phyloP scores from a whole-genome alignment of 2,329 filamentous ascomycete species.

The Kalaharituber pfeilii region DNA sequence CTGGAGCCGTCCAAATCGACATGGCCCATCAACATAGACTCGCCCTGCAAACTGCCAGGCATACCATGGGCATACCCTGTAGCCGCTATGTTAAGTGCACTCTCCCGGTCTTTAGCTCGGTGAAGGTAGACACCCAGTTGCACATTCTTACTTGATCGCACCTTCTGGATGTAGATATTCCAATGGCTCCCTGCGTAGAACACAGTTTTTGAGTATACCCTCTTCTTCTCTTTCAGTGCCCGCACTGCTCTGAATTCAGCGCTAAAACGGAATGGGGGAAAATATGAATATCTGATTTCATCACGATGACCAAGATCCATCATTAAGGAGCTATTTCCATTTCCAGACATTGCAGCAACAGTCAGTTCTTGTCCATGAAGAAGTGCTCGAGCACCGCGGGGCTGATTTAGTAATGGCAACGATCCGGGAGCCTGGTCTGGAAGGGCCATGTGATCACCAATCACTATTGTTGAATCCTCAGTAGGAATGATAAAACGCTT shows the following conservation, averaged over 20 bases:
- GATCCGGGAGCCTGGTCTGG: background rate
- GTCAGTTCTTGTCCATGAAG: background rate
- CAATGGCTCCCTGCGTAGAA: conserved; percentile 42
- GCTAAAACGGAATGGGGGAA: conserved; percentile 41
- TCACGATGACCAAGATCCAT: conserved; percentile 13
- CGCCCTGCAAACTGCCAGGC: background rate
- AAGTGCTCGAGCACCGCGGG: background rate
- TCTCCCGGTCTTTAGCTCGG: conserved; percentile 39
- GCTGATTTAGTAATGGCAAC: background rate
- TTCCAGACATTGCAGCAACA: background rate
- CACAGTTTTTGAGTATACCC: conserved; percentile 41
- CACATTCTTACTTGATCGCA: conserved; percentile 37
- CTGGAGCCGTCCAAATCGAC: conserved; percentile 18
- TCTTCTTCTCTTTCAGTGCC: conserved; percentile 40
- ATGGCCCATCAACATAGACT: conserved; percentile 18
- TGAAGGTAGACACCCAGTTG: conserved; percentile 44
- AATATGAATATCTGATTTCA: conserved; percentile 32
- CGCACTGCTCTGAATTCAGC: conserved; percentile 41
- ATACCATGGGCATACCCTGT: background rate
- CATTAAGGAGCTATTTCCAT: background rate
- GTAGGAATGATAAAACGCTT: conserved; percentile 17
- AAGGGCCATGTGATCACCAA: conserved; percentile 12
- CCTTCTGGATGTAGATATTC: conserved; percentile 47
- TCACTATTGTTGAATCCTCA: conserved; percentile 20
- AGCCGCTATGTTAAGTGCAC: conserved; percentile 26